These are phyloP conservation scores for Vigna hirtella DNA, from an alignment of 306 rosid species.

Conservation along the genomic window DNA sequence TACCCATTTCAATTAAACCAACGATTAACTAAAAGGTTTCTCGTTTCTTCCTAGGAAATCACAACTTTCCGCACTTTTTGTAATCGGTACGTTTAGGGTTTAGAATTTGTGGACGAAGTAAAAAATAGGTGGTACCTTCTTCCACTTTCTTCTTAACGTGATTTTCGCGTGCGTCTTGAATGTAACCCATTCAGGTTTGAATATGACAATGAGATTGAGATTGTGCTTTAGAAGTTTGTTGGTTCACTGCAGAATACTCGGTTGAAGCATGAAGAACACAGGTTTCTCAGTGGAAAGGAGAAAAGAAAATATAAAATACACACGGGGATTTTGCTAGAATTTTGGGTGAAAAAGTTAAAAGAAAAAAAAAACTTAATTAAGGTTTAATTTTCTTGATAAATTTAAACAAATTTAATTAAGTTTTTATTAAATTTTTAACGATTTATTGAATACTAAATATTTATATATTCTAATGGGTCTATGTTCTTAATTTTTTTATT, in stretches of 20 bases:
- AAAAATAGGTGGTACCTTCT: conserved; percentile 62
- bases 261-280: background rate
- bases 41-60: background rate
- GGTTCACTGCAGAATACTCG: background rate
- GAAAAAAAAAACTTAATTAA: too few species aligned
- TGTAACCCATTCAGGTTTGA: conserved; percentile 63
- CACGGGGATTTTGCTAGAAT: too few species aligned
- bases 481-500: too few species aligned
- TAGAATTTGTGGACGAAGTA: conserved; percentile 41
- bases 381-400: too few species aligned
- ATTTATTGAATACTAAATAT: too few species aligned
- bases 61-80: background rate
- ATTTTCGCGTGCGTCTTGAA: conserved; percentile 90
- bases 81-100: conserved; percentile 42
- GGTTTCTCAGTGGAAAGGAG: background rate
- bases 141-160: conserved; percentile 98
- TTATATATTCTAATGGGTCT: too few species aligned
- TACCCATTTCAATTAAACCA: conserved; percentile 6
- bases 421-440: too few species aligned
- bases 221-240: background rate
- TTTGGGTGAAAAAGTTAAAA: too few species aligned
- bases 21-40: background rate
- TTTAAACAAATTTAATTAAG: too few species aligned
- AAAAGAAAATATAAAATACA: too few species aligned
- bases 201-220: background rate